Percentiles rank a stretch among this genome's conserved stretches.
phyloP scores from a whole-genome alignment of 768 basidiomycete species.

The Boletus patriciae region DNA sequence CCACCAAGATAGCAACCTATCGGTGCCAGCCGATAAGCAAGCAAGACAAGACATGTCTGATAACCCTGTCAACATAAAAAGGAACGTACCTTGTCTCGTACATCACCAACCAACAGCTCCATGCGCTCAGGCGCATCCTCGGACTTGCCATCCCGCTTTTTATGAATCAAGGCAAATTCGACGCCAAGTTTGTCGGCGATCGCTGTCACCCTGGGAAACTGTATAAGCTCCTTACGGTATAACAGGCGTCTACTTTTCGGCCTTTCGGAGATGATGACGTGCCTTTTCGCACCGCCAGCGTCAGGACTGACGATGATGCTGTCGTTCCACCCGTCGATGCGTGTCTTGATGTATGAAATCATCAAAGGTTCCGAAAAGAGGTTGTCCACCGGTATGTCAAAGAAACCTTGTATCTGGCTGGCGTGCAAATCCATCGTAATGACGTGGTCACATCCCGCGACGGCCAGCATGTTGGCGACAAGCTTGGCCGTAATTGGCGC shows the following conservation, averaged over 20 bases:
- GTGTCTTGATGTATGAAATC: slow-evolving; percentile 87
- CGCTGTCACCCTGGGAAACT: slow-evolving; percentile 70
- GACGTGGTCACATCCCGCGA: slow-evolving; percentile 97
- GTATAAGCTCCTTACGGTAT: slow-evolving; percentile 4
- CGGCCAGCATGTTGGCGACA: slow-evolving; percentile 95
- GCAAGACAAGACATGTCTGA: neutral
- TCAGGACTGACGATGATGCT: slow-evolving; percentile 95
- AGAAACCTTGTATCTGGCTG: slow-evolving; percentile 98
- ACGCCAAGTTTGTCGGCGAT: slow-evolving; percentile 95
- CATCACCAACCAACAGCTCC: slow-evolving; percentile 95
- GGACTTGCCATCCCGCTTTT: slow-evolving; percentile 74
- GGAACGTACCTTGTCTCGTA: slow-evolving; percentile 71
- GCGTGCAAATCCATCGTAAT: slow-evolving; percentile 99
- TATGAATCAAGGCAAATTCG: slow-evolving; percentile 95
- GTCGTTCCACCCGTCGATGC: slow-evolving; percentile 83
- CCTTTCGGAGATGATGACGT: slow-evolving; percentile 29
- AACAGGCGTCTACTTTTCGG: neutral
- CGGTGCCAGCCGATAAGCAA: slow-evolving; percentile 6
- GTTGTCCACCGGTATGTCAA: slow-evolving; percentile 98
- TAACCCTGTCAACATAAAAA: neutral
- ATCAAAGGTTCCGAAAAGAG: slow-evolving; percentile 95
- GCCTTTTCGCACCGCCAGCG: slow-evolving; percentile 99
- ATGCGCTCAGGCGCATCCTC: slow-evolving; percentile 71
- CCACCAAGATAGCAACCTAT: slow-evolving; percentile 90
- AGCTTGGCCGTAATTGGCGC: slow-evolving; percentile 98